phyloP scores from a whole-genome alignment of 768 basidiomycete species.

The Pulveroboletus sp. region DNA sequence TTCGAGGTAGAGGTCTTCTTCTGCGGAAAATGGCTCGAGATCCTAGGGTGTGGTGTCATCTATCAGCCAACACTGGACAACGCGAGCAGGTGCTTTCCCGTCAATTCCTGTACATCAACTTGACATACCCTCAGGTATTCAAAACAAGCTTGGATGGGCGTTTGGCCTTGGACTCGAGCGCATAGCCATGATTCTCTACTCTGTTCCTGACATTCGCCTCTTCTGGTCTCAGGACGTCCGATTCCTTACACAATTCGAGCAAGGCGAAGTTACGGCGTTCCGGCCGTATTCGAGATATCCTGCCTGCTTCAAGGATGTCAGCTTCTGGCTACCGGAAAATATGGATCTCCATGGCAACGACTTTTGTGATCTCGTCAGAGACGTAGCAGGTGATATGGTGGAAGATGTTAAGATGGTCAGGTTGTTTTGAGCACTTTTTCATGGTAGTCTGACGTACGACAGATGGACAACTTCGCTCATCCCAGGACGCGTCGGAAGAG shows the following conservation, averaged over 20 bases:
- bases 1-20: slow-evolving; percentile 98
- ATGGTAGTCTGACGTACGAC: slow-evolving; percentile 7
- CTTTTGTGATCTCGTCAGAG: slow-evolving; percentile 91
- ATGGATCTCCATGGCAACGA: slow-evolving; percentile 83
- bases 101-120: not conserved
- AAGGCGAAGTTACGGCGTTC: slow-evolving; percentile 76
- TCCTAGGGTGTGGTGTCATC: slow-evolving; percentile 90
- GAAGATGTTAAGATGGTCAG: slow-evolving; percentile 84
- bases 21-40: slow-evolving; percentile 94
- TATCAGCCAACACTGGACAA: slow-evolving; percentile 83
- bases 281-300: slow-evolving; percentile 92
- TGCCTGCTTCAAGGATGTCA: slow-evolving; percentile 88
- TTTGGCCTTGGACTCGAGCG: slow-evolving; percentile 96
- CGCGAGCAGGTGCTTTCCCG: slow-evolving; percentile 56
- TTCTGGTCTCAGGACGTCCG: slow-evolving; percentile 93
- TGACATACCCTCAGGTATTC: slow-evolving; percentile 48
- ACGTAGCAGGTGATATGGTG: slow-evolving; percentile 86
- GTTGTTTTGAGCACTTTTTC: not conserved
- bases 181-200: slow-evolving; percentile 96
- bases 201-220: slow-evolving; percentile 94
- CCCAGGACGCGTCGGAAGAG: slow-evolving; percentile 80
- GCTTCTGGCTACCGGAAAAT: slow-evolving; percentile 80
- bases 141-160: slow-evolving; percentile 91
- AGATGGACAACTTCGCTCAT: slow-evolving; percentile 92
- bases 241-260: slow-evolving; percentile 81